A percentile compares a stretch with the other conserved stretches of the same genome.
Conservation (phyloP, 2,329 filamentous ascomycete species). For the Alternaria alternata region DNA sequence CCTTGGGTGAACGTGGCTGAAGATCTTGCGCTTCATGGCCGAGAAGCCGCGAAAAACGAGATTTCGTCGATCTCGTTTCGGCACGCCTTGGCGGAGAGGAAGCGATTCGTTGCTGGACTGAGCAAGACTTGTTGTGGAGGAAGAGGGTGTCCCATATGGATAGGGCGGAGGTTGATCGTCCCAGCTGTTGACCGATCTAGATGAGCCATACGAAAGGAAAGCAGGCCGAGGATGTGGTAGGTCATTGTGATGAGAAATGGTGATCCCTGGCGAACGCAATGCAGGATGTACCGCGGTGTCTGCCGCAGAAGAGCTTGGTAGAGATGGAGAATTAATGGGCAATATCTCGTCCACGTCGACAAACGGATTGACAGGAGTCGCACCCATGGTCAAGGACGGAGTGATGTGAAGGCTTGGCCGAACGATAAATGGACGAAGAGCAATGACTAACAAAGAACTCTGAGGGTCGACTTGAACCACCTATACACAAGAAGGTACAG, state of each 20-base stretch:
- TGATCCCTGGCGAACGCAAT: neutral
- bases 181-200: neutral
- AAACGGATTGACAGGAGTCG: neutral
- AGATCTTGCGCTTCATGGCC: neutral
- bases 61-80: slow-evolving; percentile 3
- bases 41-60: neutral
- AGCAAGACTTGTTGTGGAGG: neutral
- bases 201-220: neutral
- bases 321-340: neutral
- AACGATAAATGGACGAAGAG: neutral
- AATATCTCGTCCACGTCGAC: neutral
- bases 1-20: slow-evolving; percentile 16
- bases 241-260: neutral
- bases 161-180: neutral
- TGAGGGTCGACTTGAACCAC: neutral
- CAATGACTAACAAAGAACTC: neutral
- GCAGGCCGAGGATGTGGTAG: neutral
- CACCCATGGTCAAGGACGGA: neutral
- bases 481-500: neutral
- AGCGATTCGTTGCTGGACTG: slow-evolving; percentile 2
- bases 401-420: neutral
- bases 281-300: neutral
- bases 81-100: slow-evolving; percentile 1
- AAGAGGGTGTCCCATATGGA: neutral
- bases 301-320: neutral